phyloP scores from a whole-genome alignment of 2,329 filamentous ascomycete genomes.

The Emergomyces pasteurianus region DNA sequence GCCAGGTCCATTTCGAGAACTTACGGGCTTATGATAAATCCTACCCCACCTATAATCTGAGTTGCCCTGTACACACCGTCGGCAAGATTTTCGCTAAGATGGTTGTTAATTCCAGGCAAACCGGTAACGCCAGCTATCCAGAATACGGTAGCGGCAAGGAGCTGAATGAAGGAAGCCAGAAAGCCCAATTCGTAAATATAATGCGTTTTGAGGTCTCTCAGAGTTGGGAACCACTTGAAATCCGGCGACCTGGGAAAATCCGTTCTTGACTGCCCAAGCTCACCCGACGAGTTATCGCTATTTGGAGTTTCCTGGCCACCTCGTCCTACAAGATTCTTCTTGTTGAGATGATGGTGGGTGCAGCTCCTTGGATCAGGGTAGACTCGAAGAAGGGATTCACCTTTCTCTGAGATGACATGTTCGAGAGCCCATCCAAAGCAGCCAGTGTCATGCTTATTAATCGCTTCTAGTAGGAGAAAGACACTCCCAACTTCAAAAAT shows the following conservation, averaged over 20 bases:
- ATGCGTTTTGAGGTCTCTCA: slow-evolving; percentile 45
- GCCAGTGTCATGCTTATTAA: slow-evolving; percentile 53
- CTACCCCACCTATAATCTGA: slow-evolving; percentile 49
- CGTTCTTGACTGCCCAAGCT: background rate
- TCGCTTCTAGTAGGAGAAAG: slow-evolving; percentile 52
- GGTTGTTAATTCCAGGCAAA: slow-evolving; percentile 43
- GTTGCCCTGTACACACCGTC: slow-evolving; percentile 52
- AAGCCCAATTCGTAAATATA: slow-evolving; percentile 53
- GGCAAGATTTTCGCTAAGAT: slow-evolving; percentile 35
- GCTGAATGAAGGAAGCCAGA: slow-evolving; percentile 45
- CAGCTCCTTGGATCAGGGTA: slow-evolving; percentile 15
- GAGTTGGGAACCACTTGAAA: slow-evolving; percentile 44
- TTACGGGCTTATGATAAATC: slow-evolving; percentile 46
- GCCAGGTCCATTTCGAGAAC: background rate
- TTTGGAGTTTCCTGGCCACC: slow-evolving; percentile 2
- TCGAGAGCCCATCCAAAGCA: slow-evolving; percentile 61
- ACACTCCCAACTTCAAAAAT: slow-evolving; percentile 54
- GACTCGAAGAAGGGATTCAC: slow-evolving; percentile 7
- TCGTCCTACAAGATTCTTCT: slow-evolving; percentile 26
- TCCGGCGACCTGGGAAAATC: background rate
- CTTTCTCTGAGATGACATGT: slow-evolving; percentile 29
- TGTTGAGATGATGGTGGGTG: slow-evolving; percentile 32
- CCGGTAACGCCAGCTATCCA: slow-evolving; percentile 52
- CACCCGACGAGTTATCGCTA: slow-evolving; percentile 3
- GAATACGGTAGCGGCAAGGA: slow-evolving; percentile 50